Percentiles rank a stretch among this genome's conserved stretches.
Evolutionary conservation across 495 filamentous ascomycete genomes (phyloP).

Genomic region (Penicillium salamii): DNA sequence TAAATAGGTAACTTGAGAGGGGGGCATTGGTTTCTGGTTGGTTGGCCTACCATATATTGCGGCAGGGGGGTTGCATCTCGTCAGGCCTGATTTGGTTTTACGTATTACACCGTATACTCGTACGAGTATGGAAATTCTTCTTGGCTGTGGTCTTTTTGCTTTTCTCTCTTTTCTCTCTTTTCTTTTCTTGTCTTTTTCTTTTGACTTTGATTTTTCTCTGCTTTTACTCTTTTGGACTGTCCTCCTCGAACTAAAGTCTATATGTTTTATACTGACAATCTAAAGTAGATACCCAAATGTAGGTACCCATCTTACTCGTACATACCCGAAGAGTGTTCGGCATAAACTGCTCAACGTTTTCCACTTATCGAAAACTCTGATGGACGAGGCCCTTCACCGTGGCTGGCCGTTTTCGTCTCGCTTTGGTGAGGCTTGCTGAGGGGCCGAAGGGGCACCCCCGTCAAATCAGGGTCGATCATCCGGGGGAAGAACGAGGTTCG

Average conservation of each 20-base stretch:
- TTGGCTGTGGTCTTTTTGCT: conserved; percentile 2
- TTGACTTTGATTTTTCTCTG: neutral
- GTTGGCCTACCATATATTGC: conserved; percentile 25
- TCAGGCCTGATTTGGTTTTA: conserved; percentile 16
- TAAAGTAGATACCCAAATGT: neutral
- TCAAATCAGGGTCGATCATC: conserved; percentile 22
- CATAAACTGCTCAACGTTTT: conserved; percentile 1
- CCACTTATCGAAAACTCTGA: neutral
- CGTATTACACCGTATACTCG: conserved; percentile 21
- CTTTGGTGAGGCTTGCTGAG: neutral
- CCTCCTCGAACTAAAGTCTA: neutral
- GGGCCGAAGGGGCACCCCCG: no score
- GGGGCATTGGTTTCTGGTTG: conserved; percentile 30
- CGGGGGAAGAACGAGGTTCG: conserved; percentile 13
- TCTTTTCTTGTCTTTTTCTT: neutral
- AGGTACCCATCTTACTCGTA: neutral
- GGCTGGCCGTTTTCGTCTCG: conserved; percentile 13
- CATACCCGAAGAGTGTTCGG: neutral
- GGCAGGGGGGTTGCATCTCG: conserved; percentile 26
- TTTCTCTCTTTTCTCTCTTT: conserved; percentile 10
- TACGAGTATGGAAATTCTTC: conserved; percentile 13
- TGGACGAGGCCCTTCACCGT: conserved; percentile 13
- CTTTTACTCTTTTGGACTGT: neutral
- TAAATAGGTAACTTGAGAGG: conserved; percentile 12
- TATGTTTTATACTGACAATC: conserved; percentile 5